Conservation (phyloP, 202 grass and related monocot species). For the Hordeum pubiflorum region DNA sequence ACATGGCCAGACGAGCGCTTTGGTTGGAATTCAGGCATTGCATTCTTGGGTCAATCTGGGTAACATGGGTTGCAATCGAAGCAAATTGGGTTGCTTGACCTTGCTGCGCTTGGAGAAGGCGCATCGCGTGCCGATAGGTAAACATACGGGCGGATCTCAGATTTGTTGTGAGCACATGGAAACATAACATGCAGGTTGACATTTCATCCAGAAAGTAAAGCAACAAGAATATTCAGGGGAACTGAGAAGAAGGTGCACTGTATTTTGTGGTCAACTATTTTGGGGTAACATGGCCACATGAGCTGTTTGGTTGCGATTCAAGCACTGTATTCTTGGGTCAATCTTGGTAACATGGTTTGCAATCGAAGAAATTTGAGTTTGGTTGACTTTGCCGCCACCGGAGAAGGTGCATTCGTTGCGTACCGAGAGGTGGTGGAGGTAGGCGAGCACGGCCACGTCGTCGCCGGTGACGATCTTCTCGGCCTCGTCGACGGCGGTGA, state of each 20-base stretch:
- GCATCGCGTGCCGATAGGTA: too few relatives aligned
- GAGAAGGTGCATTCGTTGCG: background rate
- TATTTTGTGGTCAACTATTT: background rate
- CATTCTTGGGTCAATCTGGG: background rate
- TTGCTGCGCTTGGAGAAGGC: too few relatives aligned
- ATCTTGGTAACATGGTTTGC: too few relatives aligned
- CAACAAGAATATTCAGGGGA: too few relatives aligned
- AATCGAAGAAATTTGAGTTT: too few relatives aligned
- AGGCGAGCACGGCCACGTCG: conserved; percentile 53
- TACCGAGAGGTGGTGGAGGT: conserved; percentile 63
- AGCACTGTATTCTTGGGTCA: background rate
- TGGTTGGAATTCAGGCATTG: background rate
- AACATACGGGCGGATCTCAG: too few relatives aligned
- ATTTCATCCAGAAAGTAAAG: too few relatives aligned
- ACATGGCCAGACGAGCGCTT: too few relatives aligned
- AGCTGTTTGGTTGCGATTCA: too few relatives aligned
- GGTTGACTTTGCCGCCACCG: background rate
- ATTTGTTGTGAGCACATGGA: background rate
- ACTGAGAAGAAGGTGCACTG: background rate
- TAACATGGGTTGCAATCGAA: too few relatives aligned
- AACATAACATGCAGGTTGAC: background rate
- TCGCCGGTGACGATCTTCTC: conserved; percentile 56
- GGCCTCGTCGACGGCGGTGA: conserved; percentile 59
- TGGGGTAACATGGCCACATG: background rate
- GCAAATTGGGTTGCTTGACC: background rate